Percentiles rank a stretch among this genome's conserved stretches.
phyloP scores from a whole-genome alignment of 1,284 basidiomycete species.

The Puccinia polysora region DNA sequence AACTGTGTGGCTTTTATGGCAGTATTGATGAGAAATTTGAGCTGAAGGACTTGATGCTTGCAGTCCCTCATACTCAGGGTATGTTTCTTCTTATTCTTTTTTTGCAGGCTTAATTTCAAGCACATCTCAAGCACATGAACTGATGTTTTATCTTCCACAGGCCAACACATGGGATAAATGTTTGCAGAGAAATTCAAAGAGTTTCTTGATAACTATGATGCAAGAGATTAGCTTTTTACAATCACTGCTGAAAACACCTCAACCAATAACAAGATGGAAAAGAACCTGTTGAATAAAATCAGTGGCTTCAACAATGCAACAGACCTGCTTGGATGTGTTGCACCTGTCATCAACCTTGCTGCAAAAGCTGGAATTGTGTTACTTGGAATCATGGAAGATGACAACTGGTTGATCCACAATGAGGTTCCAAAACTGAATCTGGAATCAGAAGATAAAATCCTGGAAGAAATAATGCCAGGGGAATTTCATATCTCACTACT shows the following conservation, averaged over 20 bases:
- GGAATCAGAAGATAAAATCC: neutral
- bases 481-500: neutral
- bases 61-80: conserved; percentile 15
- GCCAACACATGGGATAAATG: neutral
- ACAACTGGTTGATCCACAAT: too few species aligned
- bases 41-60: conserved; percentile 2
- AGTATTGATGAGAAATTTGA: conserved; percentile 18
- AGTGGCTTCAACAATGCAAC: neutral
- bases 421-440: neutral
- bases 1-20: conserved; percentile 11
- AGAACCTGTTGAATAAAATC: neutral
- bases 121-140: too few species aligned
- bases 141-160: neutral
- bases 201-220: neutral
- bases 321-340: neutral
- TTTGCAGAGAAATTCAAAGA: neutral
- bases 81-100: neutral
- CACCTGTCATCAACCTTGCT: conserved; percentile 5
- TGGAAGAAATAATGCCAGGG: neutral
- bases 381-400: neutral
- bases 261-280: too few species aligned
- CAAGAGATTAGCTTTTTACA: neutral
- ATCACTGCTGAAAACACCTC: too few species aligned
- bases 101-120: neutral
- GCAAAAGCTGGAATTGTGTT: neutral